Conservation (phyloP, 2,329 filamentous ascomycete genomes). For the Monosporascus sp. region DNA sequence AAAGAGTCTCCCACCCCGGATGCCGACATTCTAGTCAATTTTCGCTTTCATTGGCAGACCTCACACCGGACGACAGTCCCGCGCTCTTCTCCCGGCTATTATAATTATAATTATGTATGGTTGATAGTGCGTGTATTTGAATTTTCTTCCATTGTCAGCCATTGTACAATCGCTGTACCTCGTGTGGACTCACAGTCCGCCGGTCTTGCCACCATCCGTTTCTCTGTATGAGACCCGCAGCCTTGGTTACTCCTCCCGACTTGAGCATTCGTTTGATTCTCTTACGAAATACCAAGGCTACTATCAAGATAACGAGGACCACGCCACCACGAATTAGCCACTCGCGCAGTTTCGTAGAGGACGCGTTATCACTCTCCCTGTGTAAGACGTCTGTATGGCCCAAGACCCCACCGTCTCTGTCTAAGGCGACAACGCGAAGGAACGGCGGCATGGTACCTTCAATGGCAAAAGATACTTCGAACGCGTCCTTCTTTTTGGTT, state of each 20-base stretch:
- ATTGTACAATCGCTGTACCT: background rate
- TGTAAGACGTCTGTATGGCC: slow-evolving; percentile 7
- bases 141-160: no score
- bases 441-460: slow-evolving; percentile 5
- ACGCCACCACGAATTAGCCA: background rate
- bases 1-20: no score
- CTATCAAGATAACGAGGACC: background rate
- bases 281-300: background rate
- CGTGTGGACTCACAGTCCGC: background rate
- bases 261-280: background rate
- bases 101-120: no score
- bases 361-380: slow-evolving; percentile 8
- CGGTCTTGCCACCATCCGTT: background rate
- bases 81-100: no score
- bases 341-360: background rate
- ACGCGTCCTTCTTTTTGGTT: slow-evolving; percentile 6
- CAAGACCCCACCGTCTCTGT: slow-evolving; percentile 5
- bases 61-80: no score
- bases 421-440: slow-evolving; percentile 8
- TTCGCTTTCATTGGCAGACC: no score
- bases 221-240: background rate
- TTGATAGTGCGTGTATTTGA: no score
- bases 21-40: no score
- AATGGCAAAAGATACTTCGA: slow-evolving; percentile 7
- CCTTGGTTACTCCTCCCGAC: background rate